A percentile compares a stretch with the other conserved stretches of the same genome.
These are phyloP conservation scores for Penicillium maclennaniae DNA, from an alignment of 495 filamentous ascomycete genomes.

Conservation along the genomic window DNA sequence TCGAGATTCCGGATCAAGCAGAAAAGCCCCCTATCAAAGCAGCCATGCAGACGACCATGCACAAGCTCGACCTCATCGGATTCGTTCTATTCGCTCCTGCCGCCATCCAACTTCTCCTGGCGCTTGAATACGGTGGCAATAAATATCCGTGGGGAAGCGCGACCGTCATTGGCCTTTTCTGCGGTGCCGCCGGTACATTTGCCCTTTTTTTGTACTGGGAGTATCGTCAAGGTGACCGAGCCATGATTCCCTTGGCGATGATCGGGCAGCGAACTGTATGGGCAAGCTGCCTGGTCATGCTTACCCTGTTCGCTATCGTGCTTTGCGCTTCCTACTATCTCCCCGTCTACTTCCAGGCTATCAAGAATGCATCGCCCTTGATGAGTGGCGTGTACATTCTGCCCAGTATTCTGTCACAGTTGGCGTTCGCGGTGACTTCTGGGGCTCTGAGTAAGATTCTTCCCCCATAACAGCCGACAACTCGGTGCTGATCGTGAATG, in stretches of 20 bases:
- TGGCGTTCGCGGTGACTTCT: slow-evolving; percentile 42
- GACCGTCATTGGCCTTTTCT: slow-evolving; percentile 48
- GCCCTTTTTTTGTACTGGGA: slow-evolving; percentile 47
- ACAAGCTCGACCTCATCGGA: slow-evolving; percentile 43
- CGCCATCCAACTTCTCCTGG: slow-evolving; percentile 47
- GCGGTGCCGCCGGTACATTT: slow-evolving; percentile 42
- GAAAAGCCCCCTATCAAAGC: slow-evolving; percentile 36
- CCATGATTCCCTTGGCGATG: slow-evolving; percentile 48
- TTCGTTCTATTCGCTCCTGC: slow-evolving; percentile 43
- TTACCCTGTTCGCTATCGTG: slow-evolving; percentile 16
- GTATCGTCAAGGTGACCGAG: slow-evolving; percentile 41
- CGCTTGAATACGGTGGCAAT: slow-evolving; percentile 43
- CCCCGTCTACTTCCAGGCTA: slow-evolving; percentile 42
- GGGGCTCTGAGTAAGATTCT: slow-evolving; percentile 37
- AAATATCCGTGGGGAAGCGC: slow-evolving; percentile 43
- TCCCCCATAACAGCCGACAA: not conserved
- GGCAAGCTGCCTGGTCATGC: slow-evolving; percentile 25
- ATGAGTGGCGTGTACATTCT: slow-evolving; percentile 38
- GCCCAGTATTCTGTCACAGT: slow-evolving; percentile 48
- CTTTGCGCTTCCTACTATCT: slow-evolving; percentile 31
- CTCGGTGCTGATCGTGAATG: slow-evolving; percentile 2
- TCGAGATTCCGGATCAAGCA: slow-evolving; percentile 45
- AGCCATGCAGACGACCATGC: slow-evolving; percentile 23
- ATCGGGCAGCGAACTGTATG: slow-evolving; percentile 29
- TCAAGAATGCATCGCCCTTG: slow-evolving; percentile 24